These are phyloP conservation scores for Colletotrichum costaricense DNA, from an alignment of 2,329 filamentous ascomycete genomes.

Conservation along the genomic window DNA sequence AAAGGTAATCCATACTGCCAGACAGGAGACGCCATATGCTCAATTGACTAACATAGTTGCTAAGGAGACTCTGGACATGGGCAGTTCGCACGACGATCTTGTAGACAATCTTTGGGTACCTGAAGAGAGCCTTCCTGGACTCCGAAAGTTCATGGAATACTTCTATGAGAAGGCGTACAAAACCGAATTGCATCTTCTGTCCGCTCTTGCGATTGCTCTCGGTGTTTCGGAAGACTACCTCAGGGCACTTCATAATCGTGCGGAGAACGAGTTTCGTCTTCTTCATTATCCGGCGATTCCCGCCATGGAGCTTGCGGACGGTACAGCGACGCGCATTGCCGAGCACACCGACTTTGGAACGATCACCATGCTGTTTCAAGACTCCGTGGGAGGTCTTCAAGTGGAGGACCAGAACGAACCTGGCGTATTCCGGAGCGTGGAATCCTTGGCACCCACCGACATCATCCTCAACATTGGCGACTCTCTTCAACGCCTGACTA, in stretches of 20 bases:
- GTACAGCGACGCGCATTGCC: conserved; percentile 39
- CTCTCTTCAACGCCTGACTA: conserved; percentile 51
- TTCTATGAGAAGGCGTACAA: conserved; percentile 47
- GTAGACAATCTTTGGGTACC: conserved; percentile 52
- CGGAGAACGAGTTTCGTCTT: conserved; percentile 36
- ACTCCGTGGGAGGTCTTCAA: conserved; percentile 43
- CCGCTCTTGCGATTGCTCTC: conserved; percentile 46
- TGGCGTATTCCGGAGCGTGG: conserved; percentile 41
- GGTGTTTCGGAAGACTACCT: conserved; percentile 41
- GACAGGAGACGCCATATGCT: not conserved
- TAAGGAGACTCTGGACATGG: conserved; percentile 22
- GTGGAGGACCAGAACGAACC: conserved; percentile 41
- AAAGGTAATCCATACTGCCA: not conserved
- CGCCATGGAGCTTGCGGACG: conserved; percentile 49
- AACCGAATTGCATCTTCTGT: conserved; percentile 43
- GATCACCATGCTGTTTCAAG: conserved; percentile 46
- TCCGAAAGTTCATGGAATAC: conserved; percentile 43
- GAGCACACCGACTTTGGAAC: conserved; percentile 49
- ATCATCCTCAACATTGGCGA: conserved; percentile 55
- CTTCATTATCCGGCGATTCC: conserved; percentile 42
- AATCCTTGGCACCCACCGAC: conserved; percentile 39
- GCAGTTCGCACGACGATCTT: conserved; percentile 9
- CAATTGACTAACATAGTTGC: not conserved
- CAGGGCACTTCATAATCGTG: conserved; percentile 18
- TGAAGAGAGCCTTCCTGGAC: conserved; percentile 49